Base-by-base conservation (phyloP, 192 early-diverging fungal species). In the Coemansia sp. region DNA sequence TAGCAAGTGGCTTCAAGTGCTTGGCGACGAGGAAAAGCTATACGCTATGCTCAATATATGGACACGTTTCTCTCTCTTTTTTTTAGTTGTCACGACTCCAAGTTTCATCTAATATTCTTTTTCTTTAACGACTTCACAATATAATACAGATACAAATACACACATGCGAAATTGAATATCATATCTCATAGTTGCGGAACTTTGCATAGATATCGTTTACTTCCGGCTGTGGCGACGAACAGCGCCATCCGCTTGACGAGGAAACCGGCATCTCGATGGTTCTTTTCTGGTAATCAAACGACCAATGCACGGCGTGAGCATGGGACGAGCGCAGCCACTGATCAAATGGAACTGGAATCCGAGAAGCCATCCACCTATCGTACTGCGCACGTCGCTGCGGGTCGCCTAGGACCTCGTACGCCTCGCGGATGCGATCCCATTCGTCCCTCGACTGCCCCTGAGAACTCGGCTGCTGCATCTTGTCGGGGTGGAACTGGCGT, bases 111-210 rank as follows among this genome's bases (percentile, higher is more conserved):
- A n/a, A n/a, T n/a, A n/a, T n/a, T n/a, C n/a, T n/a, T n/a, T n/a
- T n/a, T n/a, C n/a, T n/a, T n/a, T n/a, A n/a, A n/a, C n/a, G n/a
- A n/a, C n/a, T n/a, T n/a, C n/a, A n/a, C n/a, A n/a, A n/a, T n/a
- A n/a, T n/a, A n/a, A n/a, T n/a, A n/a, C n/a, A n/a, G n/a, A n/a
- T n/a, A n/a, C n/a, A n/a, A n/a, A n/a, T n/a, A n/a, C n/a, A n/a
- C n/a, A n/a, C n/a, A n/a, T n/a, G n/a, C n/a, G n/a, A n/a, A n/a
- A n/a, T n/a, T n/a, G n/a, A 45, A 42, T 14, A 3, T 71, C 39
- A 75, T 2, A 79, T 67, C 29, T 79, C 49, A 56, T 79, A 79
- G 40, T 60, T 64, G 11, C 77, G 67, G 29, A 79, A 79, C 43
- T 62, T 49, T 14, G 49, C 59, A 25, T 79, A 79, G 7, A 73